These are phyloP conservation scores for Psidium guajava DNA, from an alignment of 345 rosid genomes.

Conservation along the genomic window DNA sequence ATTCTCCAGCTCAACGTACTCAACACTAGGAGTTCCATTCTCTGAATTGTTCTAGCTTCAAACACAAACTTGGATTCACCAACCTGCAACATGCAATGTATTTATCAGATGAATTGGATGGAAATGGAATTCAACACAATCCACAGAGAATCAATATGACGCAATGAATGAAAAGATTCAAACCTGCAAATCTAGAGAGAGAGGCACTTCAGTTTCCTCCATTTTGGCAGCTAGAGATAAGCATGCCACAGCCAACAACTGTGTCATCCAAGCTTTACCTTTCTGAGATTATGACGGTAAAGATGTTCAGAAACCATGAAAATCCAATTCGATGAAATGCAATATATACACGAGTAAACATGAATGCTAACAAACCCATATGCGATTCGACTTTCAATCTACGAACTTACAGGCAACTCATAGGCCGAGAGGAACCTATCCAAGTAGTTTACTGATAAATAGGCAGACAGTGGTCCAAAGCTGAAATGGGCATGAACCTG, in stretches of 20 bases:
- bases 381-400: neutral
- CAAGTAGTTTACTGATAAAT: conserved; percentile 52
- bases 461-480: conserved; percentile 59
- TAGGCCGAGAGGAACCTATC: conserved; percentile 66
- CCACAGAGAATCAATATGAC: neutral
- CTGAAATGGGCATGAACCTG: conserved; percentile 57
- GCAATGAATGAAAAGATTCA: neutral
- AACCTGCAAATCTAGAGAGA: conserved; percentile 62
- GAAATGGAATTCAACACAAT: neutral
- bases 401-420: conserved; percentile 49
- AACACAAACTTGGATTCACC: conserved; percentile 48
- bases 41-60: conserved; percentile 54
- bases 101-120: neutral
- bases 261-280: conserved; percentile 61
- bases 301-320: neutral
- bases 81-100: conserved; percentile 14
- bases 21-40: conserved; percentile 68
- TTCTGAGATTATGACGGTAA: conserved; percentile 22
- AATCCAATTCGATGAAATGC: neutral
- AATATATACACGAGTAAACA: neutral
- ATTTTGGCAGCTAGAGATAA: conserved; percentile 66
- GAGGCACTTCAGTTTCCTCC: conserved; percentile 64
- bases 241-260: conserved; percentile 64
- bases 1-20: conserved; percentile 66
- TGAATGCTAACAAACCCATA: neutral